Base-by-base conservation (phyloP, 1,284 basidiomycete species). In the Grifola frondosa region DNA sequence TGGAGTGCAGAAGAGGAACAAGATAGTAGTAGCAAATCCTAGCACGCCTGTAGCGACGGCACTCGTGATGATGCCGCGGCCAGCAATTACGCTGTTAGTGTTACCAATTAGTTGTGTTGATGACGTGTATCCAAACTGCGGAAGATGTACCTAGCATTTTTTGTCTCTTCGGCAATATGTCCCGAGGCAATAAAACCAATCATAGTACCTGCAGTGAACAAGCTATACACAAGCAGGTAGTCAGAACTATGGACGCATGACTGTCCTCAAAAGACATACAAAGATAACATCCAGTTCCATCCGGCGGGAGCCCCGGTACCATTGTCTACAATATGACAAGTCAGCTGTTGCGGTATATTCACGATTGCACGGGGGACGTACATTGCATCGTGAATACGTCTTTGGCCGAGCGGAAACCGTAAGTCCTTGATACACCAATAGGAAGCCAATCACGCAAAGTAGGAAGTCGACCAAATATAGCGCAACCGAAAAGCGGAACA, bases 111-210 rank as follows among this genome's bases (percentile, higher is more conserved):
- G n/a, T n/a, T n/a, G n/a, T n/a, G n/a, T n/a, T n/a, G n/a, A n/a
- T n/a, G n/a, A n/a, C n/a, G n/a, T n/a, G n/a, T n/a, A n/a, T n/a
- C n/a, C n/a, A n/a, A n/a, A n/a, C n/a, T n/a, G 20, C 2, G 21
- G 11, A 7, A 29, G 11, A 42, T 56, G 37, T 58, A 82, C 84
- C 80, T 82, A 7, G 91, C 90, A 59, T 92, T 85, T 63, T 88
- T 89, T 0, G 91, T 92, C 66, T 93, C 91, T 65, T 93, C 91
- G 3, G 89, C 89, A 46, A 93, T 84, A 52, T 93, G 91, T 0
- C 91, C 91, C 13, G 88, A 84, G 0, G 90, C 90, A 63, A 92
- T 91, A 55, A 91, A 93, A 3, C 91, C 91, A 11, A 86, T 91
- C 68, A 93, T 69, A 0, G 84, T 88, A 10, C 89, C 88, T 2